phyloP scores from a whole-genome alignment of 805 yeast genomes.

The Monosporozyma siamensis region DNA sequence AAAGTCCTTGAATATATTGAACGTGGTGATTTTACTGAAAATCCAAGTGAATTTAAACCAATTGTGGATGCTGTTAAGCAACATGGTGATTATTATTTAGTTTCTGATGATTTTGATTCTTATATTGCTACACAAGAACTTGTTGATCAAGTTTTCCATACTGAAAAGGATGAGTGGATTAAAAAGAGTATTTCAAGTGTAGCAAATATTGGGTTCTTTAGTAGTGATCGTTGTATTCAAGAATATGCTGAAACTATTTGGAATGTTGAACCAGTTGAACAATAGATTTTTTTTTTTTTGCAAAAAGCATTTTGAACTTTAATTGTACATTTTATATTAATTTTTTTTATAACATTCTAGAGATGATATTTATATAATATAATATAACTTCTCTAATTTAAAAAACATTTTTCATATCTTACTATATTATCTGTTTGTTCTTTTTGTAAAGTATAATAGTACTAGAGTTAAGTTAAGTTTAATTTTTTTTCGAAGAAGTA shows the following conservation, averaged over 20 bases:
- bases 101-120: conserved; percentile 80
- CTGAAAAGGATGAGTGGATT: conserved; percentile 62
- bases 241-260: conserved; percentile 90
- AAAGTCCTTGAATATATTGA: conserved; percentile 61
- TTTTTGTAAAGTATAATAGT: too few species aligned
- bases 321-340: too few species aligned
- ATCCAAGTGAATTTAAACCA: conserved; percentile 49
- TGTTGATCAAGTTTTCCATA: conserved; percentile 60
- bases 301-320: too few species aligned
- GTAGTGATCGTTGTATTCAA: conserved; percentile 81
- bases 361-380: too few species aligned
- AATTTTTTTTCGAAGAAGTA: too few species aligned
- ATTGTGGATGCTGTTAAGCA: conserved; percentile 58
- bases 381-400: too few species aligned
- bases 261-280: conserved; percentile 68
- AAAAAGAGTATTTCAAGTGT: conserved; percentile 69
- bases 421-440: too few species aligned
- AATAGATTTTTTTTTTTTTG: too few species aligned
- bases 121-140: conserved; percentile 73
- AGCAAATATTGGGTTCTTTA: conserved; percentile 89
- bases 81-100: conserved; percentile 82
- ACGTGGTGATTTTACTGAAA: conserved; percentile 59
- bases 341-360: not conserved
- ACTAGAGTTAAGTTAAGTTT: too few species aligned
- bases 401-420: too few species aligned